phyloP scores from a whole-genome alignment of 106 monocot genomes.

The Allium cepa region DNA sequence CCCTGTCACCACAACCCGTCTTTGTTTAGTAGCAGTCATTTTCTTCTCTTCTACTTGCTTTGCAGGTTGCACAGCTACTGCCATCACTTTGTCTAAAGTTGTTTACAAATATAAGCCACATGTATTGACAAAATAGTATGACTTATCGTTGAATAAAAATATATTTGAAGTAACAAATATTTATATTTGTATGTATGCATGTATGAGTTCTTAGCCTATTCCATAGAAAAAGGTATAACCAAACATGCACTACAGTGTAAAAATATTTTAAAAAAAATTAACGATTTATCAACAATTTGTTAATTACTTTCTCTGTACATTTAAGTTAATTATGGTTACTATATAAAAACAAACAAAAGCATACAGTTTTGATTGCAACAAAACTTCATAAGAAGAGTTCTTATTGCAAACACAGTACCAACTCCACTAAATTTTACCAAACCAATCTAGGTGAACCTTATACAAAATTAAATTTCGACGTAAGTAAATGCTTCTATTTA shows the following conservation, averaged over 20 bases:
- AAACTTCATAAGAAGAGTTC: too few species aligned
- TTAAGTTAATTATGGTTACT: too few species aligned
- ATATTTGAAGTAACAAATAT: background rate
- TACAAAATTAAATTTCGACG: too few species aligned
- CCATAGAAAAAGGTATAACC: background rate
- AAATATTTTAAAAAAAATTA: background rate
- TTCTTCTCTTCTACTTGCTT: constrained; percentile 49
- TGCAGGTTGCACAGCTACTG: constrained; percentile 56
- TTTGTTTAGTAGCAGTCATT: constrained; percentile 22
- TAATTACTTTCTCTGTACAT: too few species aligned
- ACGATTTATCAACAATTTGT: background rate
- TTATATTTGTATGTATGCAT: background rate
- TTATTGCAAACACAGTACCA: too few species aligned
- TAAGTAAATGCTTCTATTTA: too few species aligned
- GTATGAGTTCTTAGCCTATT: background rate
- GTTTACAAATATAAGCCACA: constrained; percentile 1
- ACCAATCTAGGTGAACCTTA: too few species aligned
- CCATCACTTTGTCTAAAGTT: constrained; percentile 48
- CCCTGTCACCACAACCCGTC: constrained; percentile 91
- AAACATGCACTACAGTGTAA: too few species aligned
- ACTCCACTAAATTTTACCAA: too few species aligned
- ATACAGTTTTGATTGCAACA: too few species aligned
- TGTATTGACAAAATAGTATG: background rate
- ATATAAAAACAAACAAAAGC: too few species aligned
- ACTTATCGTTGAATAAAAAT: background rate